Base-by-base conservation (phyloP, 2,329 filamentous ascomycete genomes). In the Colletotrichum tropicicola region DNA sequence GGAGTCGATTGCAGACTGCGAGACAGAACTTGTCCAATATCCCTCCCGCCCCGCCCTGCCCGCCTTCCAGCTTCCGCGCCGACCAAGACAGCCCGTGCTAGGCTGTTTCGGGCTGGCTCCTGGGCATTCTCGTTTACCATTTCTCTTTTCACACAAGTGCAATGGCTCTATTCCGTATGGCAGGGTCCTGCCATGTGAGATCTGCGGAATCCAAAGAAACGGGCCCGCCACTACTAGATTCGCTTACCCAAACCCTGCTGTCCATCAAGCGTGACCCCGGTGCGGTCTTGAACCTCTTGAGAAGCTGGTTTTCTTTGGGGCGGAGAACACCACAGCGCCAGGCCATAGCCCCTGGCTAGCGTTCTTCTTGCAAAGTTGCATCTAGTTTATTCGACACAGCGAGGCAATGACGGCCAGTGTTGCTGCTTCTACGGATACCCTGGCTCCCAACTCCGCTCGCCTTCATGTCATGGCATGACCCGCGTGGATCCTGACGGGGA, bases 191-290 rank as follows among this genome's bases (percentile, higher is more conserved):
- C 60, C 56, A 54, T 48, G 45, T 65, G 65, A 65, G 65, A 67
- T 66, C 65, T 60, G 49, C 65, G 61, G 61, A 67, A 65, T 57
- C 55, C 65, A 65, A 56, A 57, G 61, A 65, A 65, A 47, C 49
- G 61, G 56, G 32, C 51, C 51, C 61, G 44, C 51, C 48, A 41
- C 56, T 25, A 17, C 47, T 51, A 44, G 48, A 58, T 66, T 57
- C 52, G 45, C 63, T 57, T 43, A 44, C 30, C 37, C 28, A 44
- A 47, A 39, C 62, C 58, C 57, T 65, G 57, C 37, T 44, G 27
- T 21, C 19, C 35, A 39, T 59, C 54, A 52, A 25, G 30, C 39
- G 17, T 51, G 5, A 37, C 39, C 53, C n/a, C n/a, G n/a, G n/a
- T n/a, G n/a, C 54, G 6, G 32, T 35, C 30, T 35, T 35, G 9